phyloP scores from a whole-genome alignment of 352 stramenopile species.

The Pythium monospermum region DNA sequence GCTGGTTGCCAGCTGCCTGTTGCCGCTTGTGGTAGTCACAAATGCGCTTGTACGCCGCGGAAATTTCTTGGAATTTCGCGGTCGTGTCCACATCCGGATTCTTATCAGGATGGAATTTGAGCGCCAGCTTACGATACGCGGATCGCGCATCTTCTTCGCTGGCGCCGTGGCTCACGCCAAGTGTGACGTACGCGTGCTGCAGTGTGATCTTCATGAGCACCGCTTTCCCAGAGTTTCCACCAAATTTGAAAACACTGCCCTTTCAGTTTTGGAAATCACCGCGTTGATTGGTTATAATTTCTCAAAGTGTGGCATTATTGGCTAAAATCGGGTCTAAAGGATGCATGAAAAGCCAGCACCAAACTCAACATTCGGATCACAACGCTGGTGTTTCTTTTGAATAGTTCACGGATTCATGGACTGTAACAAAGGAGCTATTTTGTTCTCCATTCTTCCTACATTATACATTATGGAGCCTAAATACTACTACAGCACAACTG shows the following conservation, averaged over 20 bases:
- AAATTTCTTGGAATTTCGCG: slow-evolving; percentile 64
- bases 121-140: slow-evolving; percentile 54
- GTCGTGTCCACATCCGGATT: slow-evolving; percentile 51
- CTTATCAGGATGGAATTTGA: slow-evolving; percentile 73
- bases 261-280: slow-evolving; percentile 1
- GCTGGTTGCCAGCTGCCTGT: slow-evolving; percentile 5
- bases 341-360: too few relatives aligned
- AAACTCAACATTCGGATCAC: too few relatives aligned
- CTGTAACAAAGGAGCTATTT: too few relatives aligned
- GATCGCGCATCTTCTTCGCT: slow-evolving; percentile 43
- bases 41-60: slow-evolving; percentile 62
- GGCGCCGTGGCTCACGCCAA: slow-evolving; percentile 39
- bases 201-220: slow-evolving; percentile 30
- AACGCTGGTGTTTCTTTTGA: too few relatives aligned
- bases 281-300: slow-evolving; percentile 1
- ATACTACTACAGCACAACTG: too few relatives aligned
- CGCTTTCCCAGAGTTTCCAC: too few relatives aligned
- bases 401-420: too few relatives aligned
- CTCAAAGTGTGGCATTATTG: too few relatives aligned
- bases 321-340: too few relatives aligned
- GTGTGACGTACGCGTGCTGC: slow-evolving; percentile 34
- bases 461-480: too few relatives aligned
- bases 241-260: too few relatives aligned
- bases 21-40: slow-evolving; percentile 39
- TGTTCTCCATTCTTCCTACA: background rate